These are phyloP conservation scores for Friedmanniomyces simplex DNA, from an alignment of 495 filamentous ascomycete species.

Conservation along the genomic window DNA sequence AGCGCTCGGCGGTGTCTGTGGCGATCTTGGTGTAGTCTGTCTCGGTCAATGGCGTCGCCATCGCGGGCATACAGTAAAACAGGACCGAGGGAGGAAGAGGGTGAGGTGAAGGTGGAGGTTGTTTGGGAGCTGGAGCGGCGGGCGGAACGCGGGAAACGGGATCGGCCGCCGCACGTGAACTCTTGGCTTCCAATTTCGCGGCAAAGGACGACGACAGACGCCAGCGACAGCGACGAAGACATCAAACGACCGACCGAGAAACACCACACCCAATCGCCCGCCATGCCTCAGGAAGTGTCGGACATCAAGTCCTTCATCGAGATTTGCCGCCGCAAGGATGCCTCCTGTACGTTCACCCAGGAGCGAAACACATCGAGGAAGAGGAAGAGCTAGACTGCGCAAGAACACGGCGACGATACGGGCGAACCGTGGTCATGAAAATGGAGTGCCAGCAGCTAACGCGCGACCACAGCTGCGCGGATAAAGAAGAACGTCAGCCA, in stretches of 20 bases:
- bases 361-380: neutral
- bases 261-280: constrained; percentile 29
- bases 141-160: neutral
- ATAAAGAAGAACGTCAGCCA: constrained; percentile 88
- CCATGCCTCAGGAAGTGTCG: constrained; percentile 93
- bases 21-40: constrained; percentile 15
- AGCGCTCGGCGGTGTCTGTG: constrained; percentile 25
- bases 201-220: neutral
- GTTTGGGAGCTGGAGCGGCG: too few species aligned
- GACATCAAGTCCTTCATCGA: constrained; percentile 99
- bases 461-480: constrained; percentile 58
- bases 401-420: neutral
- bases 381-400: neutral
- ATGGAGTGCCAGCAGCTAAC: constrained; percentile 7
- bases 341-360: constrained; percentile 55
- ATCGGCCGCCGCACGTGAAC: neutral
- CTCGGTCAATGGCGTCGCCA: constrained; percentile 16
- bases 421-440: neutral
- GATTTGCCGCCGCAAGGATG: constrained; percentile 98
- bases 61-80: neutral
- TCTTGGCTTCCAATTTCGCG: constrained; percentile 4
- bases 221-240: constrained; percentile 2
- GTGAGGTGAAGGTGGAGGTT: too few species aligned
- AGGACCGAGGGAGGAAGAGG: neutral
- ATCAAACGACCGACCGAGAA: neutral